These are phyloP conservation scores for Nemania sp. DNA, from an alignment of 2,329 filamentous ascomycete genomes.

Conservation along the genomic window DNA sequence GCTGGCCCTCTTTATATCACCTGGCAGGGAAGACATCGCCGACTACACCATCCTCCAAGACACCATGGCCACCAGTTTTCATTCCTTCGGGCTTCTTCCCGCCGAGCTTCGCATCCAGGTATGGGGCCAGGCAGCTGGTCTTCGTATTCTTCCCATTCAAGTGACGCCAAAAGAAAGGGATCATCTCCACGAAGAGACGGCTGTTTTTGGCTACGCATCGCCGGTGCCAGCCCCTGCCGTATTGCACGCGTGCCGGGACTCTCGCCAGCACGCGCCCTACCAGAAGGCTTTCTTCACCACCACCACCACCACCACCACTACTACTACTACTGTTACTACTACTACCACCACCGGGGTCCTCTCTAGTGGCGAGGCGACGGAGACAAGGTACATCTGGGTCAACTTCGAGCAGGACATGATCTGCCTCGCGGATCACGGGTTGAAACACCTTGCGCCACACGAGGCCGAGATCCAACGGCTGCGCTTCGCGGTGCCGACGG, in stretches of 20 bases:
- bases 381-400: constrained; percentile 14
- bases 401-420: constrained; percentile 18
- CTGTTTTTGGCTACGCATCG: neutral
- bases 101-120: constrained; percentile 4
- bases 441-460: neutral
- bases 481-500: neutral
- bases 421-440: neutral
- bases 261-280: constrained; percentile 1
- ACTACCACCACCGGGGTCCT: no score
- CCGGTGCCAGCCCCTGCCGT: constrained; percentile 3
- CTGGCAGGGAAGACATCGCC: no score
- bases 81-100: constrained; percentile 1
- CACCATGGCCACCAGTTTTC: constrained; percentile 5
- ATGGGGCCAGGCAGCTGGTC: constrained; percentile 2
- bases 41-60: neutral
- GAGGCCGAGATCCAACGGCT: constrained; percentile 3
- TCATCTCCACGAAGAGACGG: no score
- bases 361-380: no score
- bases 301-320: no score
- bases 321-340: no score
- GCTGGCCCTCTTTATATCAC: no score
- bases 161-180: neutral
- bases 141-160: neutral
- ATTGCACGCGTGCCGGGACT: constrained; percentile 9
- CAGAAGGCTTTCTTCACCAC: constrained; percentile 7